These are phyloP conservation scores for Scheffersomyces ergatensis DNA, from an alignment of 805 yeast species.

Conservation along the genomic window DNA sequence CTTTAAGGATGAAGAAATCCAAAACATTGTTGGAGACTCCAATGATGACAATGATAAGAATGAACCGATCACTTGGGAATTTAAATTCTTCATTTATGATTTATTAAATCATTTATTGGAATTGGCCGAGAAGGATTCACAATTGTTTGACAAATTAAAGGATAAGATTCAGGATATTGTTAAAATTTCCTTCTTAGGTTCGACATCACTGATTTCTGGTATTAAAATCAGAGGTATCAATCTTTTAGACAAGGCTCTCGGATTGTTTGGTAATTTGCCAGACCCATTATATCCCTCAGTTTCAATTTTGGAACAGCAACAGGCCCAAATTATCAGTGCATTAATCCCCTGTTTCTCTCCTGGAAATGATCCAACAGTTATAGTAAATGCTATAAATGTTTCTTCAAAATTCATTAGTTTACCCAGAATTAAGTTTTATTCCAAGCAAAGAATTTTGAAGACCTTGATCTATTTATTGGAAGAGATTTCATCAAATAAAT, in stretches of 20 bases:
- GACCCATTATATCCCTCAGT: conserved; percentile 74
- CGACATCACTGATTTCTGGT: conserved; percentile 64
- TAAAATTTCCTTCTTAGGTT: conserved; percentile 74
- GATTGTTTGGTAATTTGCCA: conserved; percentile 54
- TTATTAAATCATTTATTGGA: conserved; percentile 43
- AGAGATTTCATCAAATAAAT: conserved; percentile 44
- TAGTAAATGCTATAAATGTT: conserved; percentile 73
- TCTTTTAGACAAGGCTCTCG: conserved; percentile 62
- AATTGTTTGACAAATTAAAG: conserved; percentile 40
- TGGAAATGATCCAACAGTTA: conserved; percentile 70
- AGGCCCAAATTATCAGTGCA: conserved; percentile 91
- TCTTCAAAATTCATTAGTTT: conserved; percentile 67
- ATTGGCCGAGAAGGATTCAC: conserved; percentile 35
- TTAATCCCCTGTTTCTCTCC: conserved; percentile 79
- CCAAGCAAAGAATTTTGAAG: conserved; percentile 52
- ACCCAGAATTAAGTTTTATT: conserved; percentile 42
- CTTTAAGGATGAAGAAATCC: conserved; percentile 41
- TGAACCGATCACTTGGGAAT: conserved; percentile 59
- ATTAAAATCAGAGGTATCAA: conserved; percentile 65
- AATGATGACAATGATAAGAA: conserved; percentile 40
- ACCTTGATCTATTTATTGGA: conserved; percentile 67
- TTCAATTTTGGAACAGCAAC: conserved; percentile 82
- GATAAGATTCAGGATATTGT: conserved; percentile 62
- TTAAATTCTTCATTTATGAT: conserved; percentile 48
- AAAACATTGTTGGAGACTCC: conserved; percentile 35